Evolutionary conservation across 192 early-diverging fungal species (phyloP), one percentile per base, ranked within the genome.

Genomic region (Linnemannia hyalina): DNA sequence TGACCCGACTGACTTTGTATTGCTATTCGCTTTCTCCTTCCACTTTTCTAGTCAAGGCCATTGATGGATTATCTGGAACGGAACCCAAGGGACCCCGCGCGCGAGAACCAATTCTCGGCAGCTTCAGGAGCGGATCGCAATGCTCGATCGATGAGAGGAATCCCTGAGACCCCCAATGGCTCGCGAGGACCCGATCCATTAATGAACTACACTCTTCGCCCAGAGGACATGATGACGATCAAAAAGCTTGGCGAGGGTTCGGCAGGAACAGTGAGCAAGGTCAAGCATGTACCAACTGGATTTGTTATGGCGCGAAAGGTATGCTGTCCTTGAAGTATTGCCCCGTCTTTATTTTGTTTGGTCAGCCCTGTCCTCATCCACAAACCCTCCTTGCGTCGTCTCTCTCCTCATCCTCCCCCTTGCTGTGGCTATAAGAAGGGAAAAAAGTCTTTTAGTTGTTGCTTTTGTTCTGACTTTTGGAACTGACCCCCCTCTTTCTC

Each of bases 271-370:
- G 98, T 99, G 41, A 92, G 94, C 55, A 96, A 96, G 85, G 96
- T 98, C 13, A 79, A 91, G 74, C 95, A 99, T 90, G 77, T 87
- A 74, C 95, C 96, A 35, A 93, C 91, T 29, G 87, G 88, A 23
- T 91, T 91, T 40, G 90, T 98, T 36, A 98, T 99, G 97, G 98
- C 98, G 15, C 93, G 96, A 76, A 99, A 99, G 92, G 77, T 85
- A 85, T 42, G 74, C 5, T 68, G 36, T 0, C 38, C 15, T 60
- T 41, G 46, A 11, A 35, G 4, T 60, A 22, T 49, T 73, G 44
- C 42, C 40, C 44, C 44, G 42, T 41, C n/a, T 73, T 47, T 73
- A 26, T 47, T 72, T 46, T 35, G 41, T 73, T 65, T 65, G 60
- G 60, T 15, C 60, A 65, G 60, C 29, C 60, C 55, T 65, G 60